A percentile compares a stretch with the other conserved stretches of the same genome.
Conservation (phyloP, 2,329 filamentous ascomycete species). For the Leptoxyphium fumago region DNA sequence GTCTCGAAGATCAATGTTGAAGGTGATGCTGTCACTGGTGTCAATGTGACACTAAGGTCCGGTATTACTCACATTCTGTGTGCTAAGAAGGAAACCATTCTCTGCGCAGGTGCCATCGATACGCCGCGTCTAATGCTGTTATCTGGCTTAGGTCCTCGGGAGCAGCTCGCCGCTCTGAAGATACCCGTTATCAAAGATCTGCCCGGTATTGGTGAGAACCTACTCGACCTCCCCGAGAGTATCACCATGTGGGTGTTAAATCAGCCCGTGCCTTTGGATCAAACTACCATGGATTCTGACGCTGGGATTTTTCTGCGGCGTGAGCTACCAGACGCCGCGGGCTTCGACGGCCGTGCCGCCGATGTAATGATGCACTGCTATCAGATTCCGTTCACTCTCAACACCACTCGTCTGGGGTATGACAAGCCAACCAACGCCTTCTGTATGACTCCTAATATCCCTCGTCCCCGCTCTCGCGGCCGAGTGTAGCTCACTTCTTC, state of each 20-base stretch:
- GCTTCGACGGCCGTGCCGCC: constrained; percentile 53
- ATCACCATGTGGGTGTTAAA: constrained; percentile 69
- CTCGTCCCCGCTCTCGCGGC: constrained; percentile 63
- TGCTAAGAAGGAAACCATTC: constrained; percentile 60
- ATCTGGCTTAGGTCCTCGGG: constrained; percentile 34
- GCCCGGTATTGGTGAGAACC: constrained; percentile 48
- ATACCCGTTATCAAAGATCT: constrained; percentile 44
- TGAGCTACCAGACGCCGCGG: constrained; percentile 48
- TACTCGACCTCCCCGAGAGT: constrained; percentile 49
- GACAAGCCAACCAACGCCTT: constrained; percentile 60
- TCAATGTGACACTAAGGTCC: constrained; percentile 52
- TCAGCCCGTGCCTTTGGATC: constrained; percentile 58
- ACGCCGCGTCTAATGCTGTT: constrained; percentile 52
- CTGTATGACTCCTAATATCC: constrained; percentile 89
- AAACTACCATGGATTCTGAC: constrained; percentile 85
- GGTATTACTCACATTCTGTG: constrained; percentile 40
- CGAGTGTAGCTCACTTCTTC: constrained; percentile 62
- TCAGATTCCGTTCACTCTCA: constrained; percentile 82
- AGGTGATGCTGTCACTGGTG: constrained; percentile 51
- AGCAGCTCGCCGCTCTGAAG: constrained; percentile 30
- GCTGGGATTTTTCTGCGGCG: constrained; percentile 78
- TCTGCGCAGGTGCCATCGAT: constrained; percentile 68
- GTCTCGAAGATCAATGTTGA: constrained; percentile 66
- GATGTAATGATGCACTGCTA: constrained; percentile 97
- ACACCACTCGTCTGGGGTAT: constrained; percentile 66